These are phyloP conservation scores for Fusarium sp. DNA, from an alignment of 2,329 filamentous ascomycete species.

Conservation along the genomic window DNA sequence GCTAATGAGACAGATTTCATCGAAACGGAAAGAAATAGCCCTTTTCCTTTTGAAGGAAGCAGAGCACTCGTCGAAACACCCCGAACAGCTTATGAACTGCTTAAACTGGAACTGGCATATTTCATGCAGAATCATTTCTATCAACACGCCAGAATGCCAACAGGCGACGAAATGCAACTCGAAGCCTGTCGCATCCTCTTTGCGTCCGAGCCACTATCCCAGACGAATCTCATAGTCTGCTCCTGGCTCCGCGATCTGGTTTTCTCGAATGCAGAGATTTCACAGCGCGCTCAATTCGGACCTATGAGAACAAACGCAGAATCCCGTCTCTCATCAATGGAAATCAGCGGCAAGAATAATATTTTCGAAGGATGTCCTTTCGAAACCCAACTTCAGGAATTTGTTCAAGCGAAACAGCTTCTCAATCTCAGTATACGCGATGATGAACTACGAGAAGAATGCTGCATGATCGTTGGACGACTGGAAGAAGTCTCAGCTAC, in stretches of 20 bases:
- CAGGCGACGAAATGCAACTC: slow-evolving; percentile 34
- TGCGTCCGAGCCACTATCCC: slow-evolving; percentile 21
- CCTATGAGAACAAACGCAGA: slow-evolving; percentile 43
- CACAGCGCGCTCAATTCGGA: slow-evolving; percentile 40
- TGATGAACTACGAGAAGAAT: slow-evolving; percentile 38
- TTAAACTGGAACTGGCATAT: slow-evolving; percentile 39
- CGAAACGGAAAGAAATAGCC: slow-evolving; percentile 38
- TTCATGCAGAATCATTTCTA: slow-evolving; percentile 44
- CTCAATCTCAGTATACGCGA: slow-evolving; percentile 20
- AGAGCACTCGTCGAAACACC: slow-evolving; percentile 35
- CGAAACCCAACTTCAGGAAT: slow-evolving; percentile 40
- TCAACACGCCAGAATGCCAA: slow-evolving; percentile 27
- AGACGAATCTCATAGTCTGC: background rate
- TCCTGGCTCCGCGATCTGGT: slow-evolving; percentile 42
- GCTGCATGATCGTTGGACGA: slow-evolving; percentile 32
- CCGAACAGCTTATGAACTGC: slow-evolving; percentile 35
- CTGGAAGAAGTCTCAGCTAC: slow-evolving; percentile 38
- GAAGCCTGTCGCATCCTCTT: slow-evolving; percentile 37
- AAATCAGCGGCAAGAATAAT: slow-evolving; percentile 46
- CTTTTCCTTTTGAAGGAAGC: slow-evolving; percentile 36
- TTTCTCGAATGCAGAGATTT: slow-evolving; percentile 21
- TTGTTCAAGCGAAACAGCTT: slow-evolving; percentile 27
- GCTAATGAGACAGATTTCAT: slow-evolving; percentile 35
- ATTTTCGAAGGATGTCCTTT: slow-evolving; percentile 47
- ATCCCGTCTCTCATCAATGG: slow-evolving; percentile 36